Percentiles rank a stretch among this genome's conserved stretches.
These are phyloP conservation scores for Ustilago crameri DNA, from an alignment of 1,284 basidiomycete species.

Conservation along the genomic window DNA sequence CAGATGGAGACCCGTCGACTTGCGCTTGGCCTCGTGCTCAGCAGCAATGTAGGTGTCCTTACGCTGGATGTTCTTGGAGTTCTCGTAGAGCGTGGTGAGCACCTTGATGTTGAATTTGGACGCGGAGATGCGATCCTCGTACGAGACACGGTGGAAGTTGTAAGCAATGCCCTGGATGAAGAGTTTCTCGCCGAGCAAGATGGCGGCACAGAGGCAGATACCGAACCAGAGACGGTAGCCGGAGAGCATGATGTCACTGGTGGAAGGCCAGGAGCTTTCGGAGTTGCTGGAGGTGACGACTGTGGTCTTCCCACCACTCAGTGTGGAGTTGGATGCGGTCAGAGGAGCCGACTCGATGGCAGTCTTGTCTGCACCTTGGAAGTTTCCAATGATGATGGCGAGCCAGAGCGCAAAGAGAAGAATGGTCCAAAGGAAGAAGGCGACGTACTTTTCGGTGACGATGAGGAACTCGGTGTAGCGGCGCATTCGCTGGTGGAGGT, in stretches of 20 bases:
- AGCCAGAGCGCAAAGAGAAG: slow-evolving; percentile 72
- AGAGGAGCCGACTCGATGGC: slow-evolving; percentile 33
- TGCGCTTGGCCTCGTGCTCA: slow-evolving; percentile 49
- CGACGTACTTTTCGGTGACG: slow-evolving; percentile 68
- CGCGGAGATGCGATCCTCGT: slow-evolving; percentile 84
- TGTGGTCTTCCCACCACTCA: slow-evolving; percentile 20
- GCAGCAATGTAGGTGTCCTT: slow-evolving; percentile 48
- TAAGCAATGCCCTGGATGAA: slow-evolving; percentile 76
- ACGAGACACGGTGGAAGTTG: slow-evolving; percentile 88
- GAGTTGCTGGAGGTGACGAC: slow-evolving; percentile 13
- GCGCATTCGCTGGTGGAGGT: slow-evolving; percentile 71
- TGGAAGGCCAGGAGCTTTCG: slow-evolving; percentile 48
- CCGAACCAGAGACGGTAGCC: slow-evolving; percentile 72
- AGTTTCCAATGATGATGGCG: slow-evolving; percentile 60
- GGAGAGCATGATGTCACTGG: slow-evolving; percentile 68
- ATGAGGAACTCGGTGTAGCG: slow-evolving; percentile 75
- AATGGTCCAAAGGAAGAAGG: slow-evolving; percentile 79
- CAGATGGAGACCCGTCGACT: slow-evolving; percentile 37
- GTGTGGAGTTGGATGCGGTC: slow-evolving; percentile 46
- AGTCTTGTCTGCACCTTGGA: slow-evolving; percentile 50
- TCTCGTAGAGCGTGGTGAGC: slow-evolving; percentile 80
- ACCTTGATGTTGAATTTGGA: slow-evolving; percentile 83
- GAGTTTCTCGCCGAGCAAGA: slow-evolving; percentile 85
- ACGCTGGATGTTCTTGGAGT: slow-evolving; percentile 72
- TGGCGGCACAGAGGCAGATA: slow-evolving; percentile 77